These are phyloP conservation scores for Terana coerulea DNA, from an alignment of 768 basidiomycete species.

Conservation along the genomic window DNA sequence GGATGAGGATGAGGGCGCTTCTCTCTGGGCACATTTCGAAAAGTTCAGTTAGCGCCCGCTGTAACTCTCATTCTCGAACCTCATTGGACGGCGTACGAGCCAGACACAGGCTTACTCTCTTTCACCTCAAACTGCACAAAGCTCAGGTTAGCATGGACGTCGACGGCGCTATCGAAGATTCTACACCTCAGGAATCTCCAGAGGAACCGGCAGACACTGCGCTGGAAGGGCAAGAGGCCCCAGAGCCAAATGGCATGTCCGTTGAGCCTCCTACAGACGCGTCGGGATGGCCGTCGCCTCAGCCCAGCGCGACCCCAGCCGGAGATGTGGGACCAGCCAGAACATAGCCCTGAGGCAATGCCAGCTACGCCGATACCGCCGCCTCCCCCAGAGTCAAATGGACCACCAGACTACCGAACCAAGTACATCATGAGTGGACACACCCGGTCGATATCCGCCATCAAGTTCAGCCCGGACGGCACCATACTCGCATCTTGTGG, in stretches of 20 bases:
- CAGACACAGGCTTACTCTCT: too few relatives aligned
- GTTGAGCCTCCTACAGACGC: background rate
- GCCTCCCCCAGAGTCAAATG: background rate
- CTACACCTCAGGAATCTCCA: background rate
- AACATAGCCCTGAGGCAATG: too few relatives aligned
- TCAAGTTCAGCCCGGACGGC: conserved; percentile 90
- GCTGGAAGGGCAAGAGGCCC: background rate
- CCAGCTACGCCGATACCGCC: too few relatives aligned
- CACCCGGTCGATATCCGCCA: conserved; percentile 71
- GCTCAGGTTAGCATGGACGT: too few relatives aligned
- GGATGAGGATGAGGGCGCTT: conserved; percentile 1
- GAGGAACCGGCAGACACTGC: background rate
- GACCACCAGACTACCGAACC: conserved; percentile 49
- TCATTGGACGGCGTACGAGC: too few relatives aligned
- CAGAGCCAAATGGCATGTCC: background rate
- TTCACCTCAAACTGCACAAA: too few relatives aligned
- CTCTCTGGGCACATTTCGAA: background rate
- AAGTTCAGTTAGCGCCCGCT: background rate
- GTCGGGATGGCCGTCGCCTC: too few relatives aligned
- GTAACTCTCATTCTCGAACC: too few relatives aligned
- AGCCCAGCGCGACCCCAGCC: too few relatives aligned
- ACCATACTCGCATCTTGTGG: conserved; percentile 78
- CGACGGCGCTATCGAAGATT: background rate
- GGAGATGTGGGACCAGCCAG: too few relatives aligned
- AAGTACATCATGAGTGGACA: conserved; percentile 78